Base-by-base conservation (phyloP, 164 flowering plant genomes). In the Warburgia ugandensis region DNA sequence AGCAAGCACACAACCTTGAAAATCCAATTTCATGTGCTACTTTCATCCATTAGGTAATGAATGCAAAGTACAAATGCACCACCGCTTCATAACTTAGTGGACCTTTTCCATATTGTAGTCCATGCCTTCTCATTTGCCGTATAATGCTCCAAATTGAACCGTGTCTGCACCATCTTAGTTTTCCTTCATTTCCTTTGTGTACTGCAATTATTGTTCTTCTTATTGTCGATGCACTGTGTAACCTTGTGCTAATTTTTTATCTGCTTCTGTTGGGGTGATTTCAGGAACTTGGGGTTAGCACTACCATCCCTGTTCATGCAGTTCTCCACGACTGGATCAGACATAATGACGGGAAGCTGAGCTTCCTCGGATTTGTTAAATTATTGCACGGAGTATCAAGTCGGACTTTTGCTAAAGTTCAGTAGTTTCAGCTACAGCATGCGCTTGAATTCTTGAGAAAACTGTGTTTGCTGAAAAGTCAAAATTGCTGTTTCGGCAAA, bases 311-410 rank as follows among this genome's bases (percentile, higher is more conserved):
- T 2, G 77, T 91, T 45, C 97, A 87, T 58, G 75, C 76, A 5
- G 96, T 87, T 57, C 83, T 91, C 25, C 78, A 82, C 53, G 97
- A 91, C 58, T 87, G 96, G 96, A 68, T 91, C 45, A 72, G 95
- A 58, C 92, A 84, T 61, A 74, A 87, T 1, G 97, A 91, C 64
- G 97, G 97, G 50, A 91, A 86, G 74, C 79, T 91, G 38, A 87
- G 90, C 76, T 91, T 84, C 51, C 87, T 76, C 19, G 97, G 97
- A n/a, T 91, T 87, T 48, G 76, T 83, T 55, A 91, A 83, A 68
- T 59, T 91, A 68, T 63, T 91, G 59, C 96, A 87, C 39, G 98
- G 98, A 20, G 67, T 73, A 4, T 85, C 98, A 4, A 77, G 63
- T 54, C 74, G 97, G 30, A 54, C 68, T 29, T 45, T 74, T 38